Conservation (phyloP, 2,329 filamentous ascomycete genomes). For the Microdochium trichocladiopsis region DNA sequence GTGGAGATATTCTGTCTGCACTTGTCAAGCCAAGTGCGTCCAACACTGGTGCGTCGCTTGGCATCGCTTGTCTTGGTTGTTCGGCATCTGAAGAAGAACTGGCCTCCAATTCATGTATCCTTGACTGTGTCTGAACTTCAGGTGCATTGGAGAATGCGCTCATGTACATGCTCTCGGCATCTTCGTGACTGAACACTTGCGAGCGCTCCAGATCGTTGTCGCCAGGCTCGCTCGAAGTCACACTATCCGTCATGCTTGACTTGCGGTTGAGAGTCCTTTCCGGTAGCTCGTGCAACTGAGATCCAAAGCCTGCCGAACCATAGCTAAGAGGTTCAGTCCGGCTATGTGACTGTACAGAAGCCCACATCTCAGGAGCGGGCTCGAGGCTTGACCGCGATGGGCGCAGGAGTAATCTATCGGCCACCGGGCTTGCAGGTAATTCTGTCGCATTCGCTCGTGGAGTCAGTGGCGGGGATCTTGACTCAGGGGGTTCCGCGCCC, state of each 20-base stretch:
- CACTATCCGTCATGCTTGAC: background rate
- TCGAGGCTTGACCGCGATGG: slow-evolving; percentile 24
- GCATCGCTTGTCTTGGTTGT: slow-evolving; percentile 29
- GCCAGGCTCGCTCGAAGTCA: background rate
- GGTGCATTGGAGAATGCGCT: slow-evolving; percentile 52
- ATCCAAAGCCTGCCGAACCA: background rate
- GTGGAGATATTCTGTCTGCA: background rate
- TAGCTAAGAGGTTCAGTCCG: slow-evolving; percentile 24
- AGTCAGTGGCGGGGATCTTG: slow-evolving; percentile 33
- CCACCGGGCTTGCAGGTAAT: slow-evolving; percentile 21
- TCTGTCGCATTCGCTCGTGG: slow-evolving; percentile 34
- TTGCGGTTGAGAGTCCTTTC: background rate
- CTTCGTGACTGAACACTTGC: slow-evolving; percentile 68
- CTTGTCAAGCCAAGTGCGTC: background rate
- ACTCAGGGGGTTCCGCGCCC: slow-evolving; percentile 24
- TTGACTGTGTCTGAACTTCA: background rate
- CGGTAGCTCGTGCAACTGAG: background rate
- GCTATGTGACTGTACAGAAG: slow-evolving; percentile 19
- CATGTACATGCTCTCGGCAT: slow-evolving; percentile 84
- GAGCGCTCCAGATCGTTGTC: slow-evolving; percentile 54
- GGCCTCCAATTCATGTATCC: slow-evolving; percentile 2
- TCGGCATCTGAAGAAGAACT: background rate
- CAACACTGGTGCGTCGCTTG: slow-evolving; percentile 23
- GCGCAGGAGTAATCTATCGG: background rate
- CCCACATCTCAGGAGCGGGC: slow-evolving; percentile 22